Evolutionary conservation across 805 yeast species (phyloP).

Genomic region (Wickerhamiella brachini): DNA sequence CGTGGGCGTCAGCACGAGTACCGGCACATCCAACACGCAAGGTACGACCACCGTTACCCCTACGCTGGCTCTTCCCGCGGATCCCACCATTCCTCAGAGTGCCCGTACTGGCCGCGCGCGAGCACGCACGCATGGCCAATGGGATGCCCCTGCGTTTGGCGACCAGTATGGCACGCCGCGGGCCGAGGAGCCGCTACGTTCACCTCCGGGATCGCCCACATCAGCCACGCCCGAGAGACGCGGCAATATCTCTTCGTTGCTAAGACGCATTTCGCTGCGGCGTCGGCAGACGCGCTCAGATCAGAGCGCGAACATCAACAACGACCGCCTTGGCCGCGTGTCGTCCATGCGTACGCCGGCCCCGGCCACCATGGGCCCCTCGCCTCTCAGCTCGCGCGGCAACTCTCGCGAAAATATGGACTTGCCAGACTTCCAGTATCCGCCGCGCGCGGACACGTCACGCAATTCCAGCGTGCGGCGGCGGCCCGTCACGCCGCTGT

Average conservation of each 20-base stretch:
- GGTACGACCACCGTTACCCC: not conserved
- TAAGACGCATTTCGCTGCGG: slow-evolving; percentile 16
- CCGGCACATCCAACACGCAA: too few relatives aligned
- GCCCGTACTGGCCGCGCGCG: slow-evolving; percentile 7
- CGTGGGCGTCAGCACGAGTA: too few relatives aligned
- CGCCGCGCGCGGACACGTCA: not conserved
- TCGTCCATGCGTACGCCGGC: not conserved
- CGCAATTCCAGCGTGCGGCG: not conserved
- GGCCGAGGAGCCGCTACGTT: not conserved
- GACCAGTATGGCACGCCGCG: slow-evolving; percentile 2
- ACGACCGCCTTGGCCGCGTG: not conserved
- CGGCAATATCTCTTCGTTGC: slow-evolving; percentile 8
- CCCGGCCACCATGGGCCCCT: not conserved
- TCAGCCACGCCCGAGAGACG: slow-evolving; percentile 1
- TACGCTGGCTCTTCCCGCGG: not conserved
- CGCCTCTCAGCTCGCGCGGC: not conserved
- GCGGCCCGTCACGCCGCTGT: not conserved
- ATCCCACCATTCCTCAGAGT: slow-evolving; percentile 1
- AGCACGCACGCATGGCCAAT: slow-evolving; percentile 11
- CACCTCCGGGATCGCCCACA: not conserved
- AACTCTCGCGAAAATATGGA: not conserved
- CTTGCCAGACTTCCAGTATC: not conserved
- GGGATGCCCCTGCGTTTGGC: slow-evolving; percentile 3
- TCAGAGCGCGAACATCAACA: not conserved
- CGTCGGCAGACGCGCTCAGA: slow-evolving; percentile 3